These are phyloP conservation scores for Cerrena zonata DNA, from an alignment of 1,284 basidiomycete genomes.

Conservation along the genomic window DNA sequence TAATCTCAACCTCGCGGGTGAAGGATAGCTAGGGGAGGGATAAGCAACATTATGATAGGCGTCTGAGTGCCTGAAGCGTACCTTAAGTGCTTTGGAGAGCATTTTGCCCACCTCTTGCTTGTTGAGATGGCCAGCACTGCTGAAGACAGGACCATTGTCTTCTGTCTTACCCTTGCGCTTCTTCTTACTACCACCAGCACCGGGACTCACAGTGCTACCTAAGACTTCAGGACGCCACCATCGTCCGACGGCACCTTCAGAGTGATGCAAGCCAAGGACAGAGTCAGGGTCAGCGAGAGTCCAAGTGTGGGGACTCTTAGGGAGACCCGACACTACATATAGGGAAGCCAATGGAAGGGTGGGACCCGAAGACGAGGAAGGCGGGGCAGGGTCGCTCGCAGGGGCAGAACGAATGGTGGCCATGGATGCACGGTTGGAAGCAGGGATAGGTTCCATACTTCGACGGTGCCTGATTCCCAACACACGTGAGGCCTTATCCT, in stretches of 20 bases:
- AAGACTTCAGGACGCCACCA: constrained; percentile 95
- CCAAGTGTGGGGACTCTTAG: constrained; percentile 87
- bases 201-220: constrained; percentile 81
- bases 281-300: constrained; percentile 87
- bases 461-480: constrained; percentile 66
- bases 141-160: constrained; percentile 34
- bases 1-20: constrained; percentile 88
- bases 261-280: constrained; percentile 76
- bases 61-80: constrained; percentile 27
- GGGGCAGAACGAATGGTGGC: constrained; percentile 71
- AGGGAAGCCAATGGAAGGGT: constrained; percentile 73
- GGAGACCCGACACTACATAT: constrained; percentile 79
- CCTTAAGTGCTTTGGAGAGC: constrained; percentile 86
- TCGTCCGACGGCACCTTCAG: constrained; percentile 81
- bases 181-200: constrained; percentile 49
- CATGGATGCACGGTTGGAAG: constrained; percentile 65
- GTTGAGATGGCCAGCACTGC: constrained; percentile 66
- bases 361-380: constrained; percentile 45
- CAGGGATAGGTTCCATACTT: constrained; percentile 78
- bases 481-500: constrained; percentile 61
- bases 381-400: constrained; percentile 33
- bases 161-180: constrained; percentile 56
- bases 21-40: constrained; percentile 62
- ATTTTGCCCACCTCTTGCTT: constrained; percentile 84
- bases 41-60: neutral